A percentile compares a stretch with the other conserved stretches of the same genome.
Evolutionary conservation across 176 grass and related monocot genomes (phyloP).

Genomic region (Typha latifolia): DNA sequence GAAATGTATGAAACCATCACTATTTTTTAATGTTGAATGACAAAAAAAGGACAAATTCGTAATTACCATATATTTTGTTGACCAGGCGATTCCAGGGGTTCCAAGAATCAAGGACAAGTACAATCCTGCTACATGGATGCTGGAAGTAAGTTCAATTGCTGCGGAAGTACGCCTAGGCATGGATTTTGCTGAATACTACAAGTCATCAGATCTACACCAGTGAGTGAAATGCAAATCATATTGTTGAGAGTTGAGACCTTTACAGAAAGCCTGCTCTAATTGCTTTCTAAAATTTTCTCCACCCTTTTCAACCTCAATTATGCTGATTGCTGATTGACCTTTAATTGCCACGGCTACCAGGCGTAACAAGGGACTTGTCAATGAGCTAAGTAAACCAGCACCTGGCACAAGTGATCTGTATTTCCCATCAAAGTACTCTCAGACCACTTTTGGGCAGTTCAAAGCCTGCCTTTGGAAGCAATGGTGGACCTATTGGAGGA

Average conservation of each 20-base stretch:
- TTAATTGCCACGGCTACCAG: constrained; percentile 20
- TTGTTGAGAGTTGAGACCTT: background rate
- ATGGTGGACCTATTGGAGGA: constrained; percentile 89
- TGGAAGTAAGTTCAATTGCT: constrained; percentile 81
- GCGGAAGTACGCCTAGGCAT: constrained; percentile 74
- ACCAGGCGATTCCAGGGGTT: constrained; percentile 86
- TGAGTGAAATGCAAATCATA: constrained; percentile 28
- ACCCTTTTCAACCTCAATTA: too few species aligned
- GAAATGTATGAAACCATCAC: background rate
- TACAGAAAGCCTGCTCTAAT: too few species aligned
- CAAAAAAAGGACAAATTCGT: background rate
- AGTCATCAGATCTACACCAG: constrained; percentile 62
- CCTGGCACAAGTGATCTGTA: constrained; percentile 59
- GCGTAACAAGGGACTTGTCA: constrained; percentile 69
- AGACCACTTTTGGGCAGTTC: constrained; percentile 56
- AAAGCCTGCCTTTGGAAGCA: constrained; percentile 98
- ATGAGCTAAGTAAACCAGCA: constrained; percentile 55
- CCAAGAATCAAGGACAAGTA: constrained; percentile 92
- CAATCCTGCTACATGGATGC: constrained; percentile 98
- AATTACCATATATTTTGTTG: constrained; percentile 18
- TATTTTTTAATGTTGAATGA: background rate
- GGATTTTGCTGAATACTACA: constrained; percentile 77
- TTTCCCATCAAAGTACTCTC: constrained; percentile 79
- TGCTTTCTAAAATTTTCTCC: too few species aligned
- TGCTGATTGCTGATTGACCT: constrained; percentile 7